These are phyloP conservation scores for Thraustotheca clavata DNA, from an alignment of 352 stramenopile genomes.

Conservation along the genomic window DNA sequence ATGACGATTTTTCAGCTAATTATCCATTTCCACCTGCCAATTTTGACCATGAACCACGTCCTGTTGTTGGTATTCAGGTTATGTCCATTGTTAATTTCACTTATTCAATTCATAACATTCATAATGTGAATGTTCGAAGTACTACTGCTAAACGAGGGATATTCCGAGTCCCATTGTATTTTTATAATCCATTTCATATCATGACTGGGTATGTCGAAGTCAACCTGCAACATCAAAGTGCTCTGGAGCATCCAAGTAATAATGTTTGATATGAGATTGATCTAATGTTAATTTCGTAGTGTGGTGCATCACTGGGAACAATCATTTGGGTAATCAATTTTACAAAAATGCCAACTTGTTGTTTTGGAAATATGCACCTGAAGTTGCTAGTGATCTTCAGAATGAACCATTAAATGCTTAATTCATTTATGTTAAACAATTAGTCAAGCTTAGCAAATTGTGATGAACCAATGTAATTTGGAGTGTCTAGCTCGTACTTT, in stretches of 20 bases:
- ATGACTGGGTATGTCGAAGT: constrained; percentile 39
- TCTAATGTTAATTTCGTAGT: constrained; percentile 21
- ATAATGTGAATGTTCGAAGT: constrained; percentile 31
- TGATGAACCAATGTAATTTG: not conserved
- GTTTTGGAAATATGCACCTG: constrained; percentile 32
- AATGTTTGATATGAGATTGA: not conserved
- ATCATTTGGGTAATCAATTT: constrained; percentile 32
- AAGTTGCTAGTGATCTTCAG: not conserved
- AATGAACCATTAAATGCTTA: not conserved
- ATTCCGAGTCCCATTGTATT: constrained; percentile 30
- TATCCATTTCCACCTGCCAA: not conserved
- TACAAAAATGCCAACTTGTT: constrained; percentile 34
- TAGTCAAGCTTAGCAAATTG: constrained; percentile 8
- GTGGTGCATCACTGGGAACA: constrained; percentile 39
- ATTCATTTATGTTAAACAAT: not conserved
- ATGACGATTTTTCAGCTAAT: constrained; percentile 15
- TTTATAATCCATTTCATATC: constrained; percentile 37
- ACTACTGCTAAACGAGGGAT: constrained; percentile 35
- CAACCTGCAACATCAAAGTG: constrained; percentile 34
- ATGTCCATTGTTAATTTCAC: constrained; percentile 34
- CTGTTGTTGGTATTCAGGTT: constrained; percentile 28
- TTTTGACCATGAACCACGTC: too few species aligned
- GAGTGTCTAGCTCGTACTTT: not conserved
- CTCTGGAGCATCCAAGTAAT: constrained; percentile 39
- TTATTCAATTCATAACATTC: constrained; percentile 35